Evolutionary conservation across 148 eudicot genomes (phyloP).

Genomic region (Camellia japonica): DNA sequence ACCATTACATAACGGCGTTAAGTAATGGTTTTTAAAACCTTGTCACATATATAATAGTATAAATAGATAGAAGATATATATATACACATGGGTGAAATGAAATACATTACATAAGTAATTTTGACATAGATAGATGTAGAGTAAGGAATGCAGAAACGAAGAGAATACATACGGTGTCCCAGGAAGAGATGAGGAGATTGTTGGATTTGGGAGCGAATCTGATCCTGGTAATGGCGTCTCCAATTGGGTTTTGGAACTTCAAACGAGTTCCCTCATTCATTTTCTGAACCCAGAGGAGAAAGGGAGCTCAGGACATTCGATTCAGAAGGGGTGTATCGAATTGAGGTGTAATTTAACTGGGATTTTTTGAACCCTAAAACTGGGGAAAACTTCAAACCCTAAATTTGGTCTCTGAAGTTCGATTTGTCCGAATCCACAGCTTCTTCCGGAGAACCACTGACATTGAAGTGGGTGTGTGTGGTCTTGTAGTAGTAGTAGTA

Average conservation of each 20-base stretch:
- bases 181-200: conserved; percentile 79
- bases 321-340: too few species aligned
- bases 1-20: too few species aligned
- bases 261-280: conserved; percentile 35
- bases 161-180: conserved; percentile 69
- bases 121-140: too few species aligned
- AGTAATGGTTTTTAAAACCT: too few species aligned
- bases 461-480: background rate
- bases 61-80: too few species aligned
- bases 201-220: conserved; percentile 71
- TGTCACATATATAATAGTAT: too few species aligned
- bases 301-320: background rate
- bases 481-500: too few species aligned
- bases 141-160: background rate
- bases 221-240: conserved; percentile 67
- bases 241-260: conserved; percentile 49
- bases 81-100: too few species aligned
- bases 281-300: conserved; percentile 6
- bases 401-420: too few species aligned
- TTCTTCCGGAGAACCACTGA: background rate
- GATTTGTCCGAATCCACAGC: too few species aligned
- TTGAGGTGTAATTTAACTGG: background rate
- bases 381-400: background rate
- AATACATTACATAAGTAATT: too few species aligned
- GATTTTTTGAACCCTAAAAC: conserved; percentile 1